These are phyloP conservation scores for Telfairia occidentalis DNA, from an alignment of 331 rosid genomes.

Conservation along the genomic window DNA sequence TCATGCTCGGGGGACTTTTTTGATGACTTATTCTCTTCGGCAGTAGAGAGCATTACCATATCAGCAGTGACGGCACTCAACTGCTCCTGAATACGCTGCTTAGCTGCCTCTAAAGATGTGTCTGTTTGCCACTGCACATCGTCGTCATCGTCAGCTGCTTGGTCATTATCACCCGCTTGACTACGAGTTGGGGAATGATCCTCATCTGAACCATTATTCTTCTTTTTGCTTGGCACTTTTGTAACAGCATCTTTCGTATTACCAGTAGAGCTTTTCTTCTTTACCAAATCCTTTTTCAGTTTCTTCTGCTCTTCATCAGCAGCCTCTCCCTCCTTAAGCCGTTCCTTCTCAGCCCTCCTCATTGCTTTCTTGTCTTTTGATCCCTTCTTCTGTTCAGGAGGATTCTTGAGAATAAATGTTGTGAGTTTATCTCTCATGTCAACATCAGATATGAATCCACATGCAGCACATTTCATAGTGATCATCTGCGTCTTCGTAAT, in stretches of 20 bases:
- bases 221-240: constrained; percentile 28
- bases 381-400: constrained; percentile 46
- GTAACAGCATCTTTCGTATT: constrained; percentile 19
- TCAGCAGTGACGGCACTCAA: constrained; percentile 47
- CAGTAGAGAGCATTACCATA: constrained; percentile 46
- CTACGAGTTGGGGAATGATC: constrained; percentile 36
- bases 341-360: constrained; percentile 61
- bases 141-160: constrained; percentile 16
- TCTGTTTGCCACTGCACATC: constrained; percentile 52
- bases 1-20: constrained; percentile 29
- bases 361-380: constrained; percentile 50
- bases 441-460: constrained; percentile 51
- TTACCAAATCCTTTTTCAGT: constrained; percentile 33
- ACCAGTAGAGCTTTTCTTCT: constrained; percentile 33
- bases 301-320: constrained; percentile 53
- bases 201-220: constrained; percentile 35
- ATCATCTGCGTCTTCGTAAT: constrained; percentile 48
- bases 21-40: constrained; percentile 25
- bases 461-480: constrained; percentile 51
- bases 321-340: constrained; percentile 49
- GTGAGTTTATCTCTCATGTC: constrained; percentile 61
- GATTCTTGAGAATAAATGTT: constrained; percentile 48
- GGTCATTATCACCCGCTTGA: constrained; percentile 30
- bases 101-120: constrained; percentile 46
- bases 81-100: constrained; percentile 49